These are phyloP conservation scores for Buxus sempervirens DNA, from an alignment of 164 flowering plant genomes.

Conservation along the genomic window DNA sequence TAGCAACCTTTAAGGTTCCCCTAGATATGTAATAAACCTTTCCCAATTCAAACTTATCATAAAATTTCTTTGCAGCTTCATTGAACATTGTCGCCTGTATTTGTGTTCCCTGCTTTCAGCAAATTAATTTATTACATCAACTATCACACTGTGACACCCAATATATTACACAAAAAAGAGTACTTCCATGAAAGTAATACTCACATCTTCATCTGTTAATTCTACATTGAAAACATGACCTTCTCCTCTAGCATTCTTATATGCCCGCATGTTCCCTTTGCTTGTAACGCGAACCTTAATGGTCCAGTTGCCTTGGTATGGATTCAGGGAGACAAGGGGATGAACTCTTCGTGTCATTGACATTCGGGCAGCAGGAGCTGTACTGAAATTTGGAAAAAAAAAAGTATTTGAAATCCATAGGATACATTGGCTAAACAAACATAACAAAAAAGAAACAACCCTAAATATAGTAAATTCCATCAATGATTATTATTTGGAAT, in stretches of 20 bases:
- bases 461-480: too few relatives aligned
- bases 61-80: constrained; percentile 87
- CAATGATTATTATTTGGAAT: too few relatives aligned
- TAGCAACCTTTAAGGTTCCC: constrained; percentile 78
- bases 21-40: constrained; percentile 87
- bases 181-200: constrained; percentile 8
- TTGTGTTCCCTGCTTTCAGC: constrained; percentile 76
- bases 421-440: too few relatives aligned
- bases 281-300: constrained; percentile 20
- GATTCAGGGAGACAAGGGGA: constrained; percentile 70
- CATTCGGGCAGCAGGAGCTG: constrained; percentile 86
- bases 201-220: constrained; percentile 91
- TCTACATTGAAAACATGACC: constrained; percentile 91
- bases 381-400: constrained; percentile 30
- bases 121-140: not conserved
- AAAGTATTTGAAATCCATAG: not conserved
- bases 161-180: not conserved
- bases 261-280: constrained; percentile 42
- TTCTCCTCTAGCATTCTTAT: constrained; percentile 60
- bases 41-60: constrained; percentile 66
- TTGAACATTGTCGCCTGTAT: constrained; percentile 98
- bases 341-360: constrained; percentile 87
- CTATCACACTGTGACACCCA: not conserved
- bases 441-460: too few relatives aligned
- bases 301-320: constrained; percentile 8